These are phyloP conservation scores for Bidens hawaiensis DNA, from an alignment of 140 eudicot genomes.

Conservation along the genomic window DNA sequence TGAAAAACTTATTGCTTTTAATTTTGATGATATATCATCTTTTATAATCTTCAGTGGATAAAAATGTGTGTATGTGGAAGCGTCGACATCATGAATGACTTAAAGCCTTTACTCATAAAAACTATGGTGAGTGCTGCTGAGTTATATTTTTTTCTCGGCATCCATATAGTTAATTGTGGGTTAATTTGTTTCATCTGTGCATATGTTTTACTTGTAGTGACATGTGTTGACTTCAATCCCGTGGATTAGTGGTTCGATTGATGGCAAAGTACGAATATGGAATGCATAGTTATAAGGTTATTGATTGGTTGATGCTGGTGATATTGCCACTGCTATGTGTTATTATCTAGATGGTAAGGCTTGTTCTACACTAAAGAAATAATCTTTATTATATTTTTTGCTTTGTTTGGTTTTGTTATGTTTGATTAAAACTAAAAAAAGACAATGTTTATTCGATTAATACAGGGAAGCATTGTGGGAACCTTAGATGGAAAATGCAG, in stretches of 20 bases:
- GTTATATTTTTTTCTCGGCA: not conserved
- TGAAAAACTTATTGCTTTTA: not conserved
- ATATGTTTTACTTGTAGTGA: conserved; percentile 47
- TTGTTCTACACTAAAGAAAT: not conserved
- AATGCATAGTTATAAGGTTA: conserved; percentile 55
- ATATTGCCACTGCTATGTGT: conserved; percentile 78
- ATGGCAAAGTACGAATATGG: conserved; percentile 89
- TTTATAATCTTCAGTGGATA: conserved; percentile 76
- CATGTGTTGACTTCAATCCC: conserved; percentile 84
- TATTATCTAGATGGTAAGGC: conserved; percentile 83
- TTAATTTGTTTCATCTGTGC: not conserved
- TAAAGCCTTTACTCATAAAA: conserved; percentile 55
- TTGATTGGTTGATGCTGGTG: conserved; percentile 79
- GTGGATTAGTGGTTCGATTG: conserved; percentile 90
- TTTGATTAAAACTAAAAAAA: not conserved
- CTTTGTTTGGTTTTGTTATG: not conserved
- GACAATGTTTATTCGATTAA: conserved; percentile 12
- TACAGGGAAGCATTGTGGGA: conserved; percentile 80
- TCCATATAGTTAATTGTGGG: not conserved
- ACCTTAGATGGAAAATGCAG: conserved; percentile 73
- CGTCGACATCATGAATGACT: conserved; percentile 61
- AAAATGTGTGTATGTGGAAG: conserved; percentile 80
- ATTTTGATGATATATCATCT: conserved; percentile 42
- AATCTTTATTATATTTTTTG: not conserved
- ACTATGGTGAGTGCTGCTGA: conserved; percentile 61